phyloP scores from a whole-genome alignment of 345 rosid genomes.

The Euclidium syriacum region DNA sequence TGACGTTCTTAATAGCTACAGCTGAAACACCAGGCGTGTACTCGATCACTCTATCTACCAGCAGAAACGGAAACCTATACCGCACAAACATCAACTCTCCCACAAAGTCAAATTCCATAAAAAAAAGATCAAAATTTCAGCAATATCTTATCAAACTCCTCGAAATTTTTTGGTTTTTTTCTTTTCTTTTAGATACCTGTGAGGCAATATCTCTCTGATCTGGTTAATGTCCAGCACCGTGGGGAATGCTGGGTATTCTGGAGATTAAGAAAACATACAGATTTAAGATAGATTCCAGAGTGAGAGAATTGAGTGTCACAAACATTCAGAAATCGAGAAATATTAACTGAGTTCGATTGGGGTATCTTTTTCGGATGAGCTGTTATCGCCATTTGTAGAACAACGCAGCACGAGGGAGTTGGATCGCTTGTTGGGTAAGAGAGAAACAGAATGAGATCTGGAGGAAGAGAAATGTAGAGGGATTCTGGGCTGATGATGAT shows the following conservation, averaged over 20 bases:
- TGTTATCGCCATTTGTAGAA: constrained; percentile 17
- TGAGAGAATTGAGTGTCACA: not conserved
- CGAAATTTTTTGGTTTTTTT: not conserved
- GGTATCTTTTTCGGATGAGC: constrained; percentile 13
- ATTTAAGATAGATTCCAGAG: no score
- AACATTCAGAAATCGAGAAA: not conserved
- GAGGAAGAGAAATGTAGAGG: constrained; percentile 3
- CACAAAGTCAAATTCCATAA: no score
- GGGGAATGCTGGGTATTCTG: no score
- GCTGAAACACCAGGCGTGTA: constrained; percentile 91
- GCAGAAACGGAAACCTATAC: constrained; percentile 86
- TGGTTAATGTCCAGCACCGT: no score
- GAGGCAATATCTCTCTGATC: no score
- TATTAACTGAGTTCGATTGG: constrained; percentile 32
- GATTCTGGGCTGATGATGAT: constrained; percentile 2
- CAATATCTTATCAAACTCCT: constrained; percentile 36
- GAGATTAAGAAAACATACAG: not conserved
- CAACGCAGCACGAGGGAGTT: constrained; percentile 22
- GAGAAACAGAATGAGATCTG: constrained; percentile 22
- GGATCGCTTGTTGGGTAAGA: constrained; percentile 10
- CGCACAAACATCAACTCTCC: no score
- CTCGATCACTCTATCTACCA: constrained; percentile 98
- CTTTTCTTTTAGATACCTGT: no score
- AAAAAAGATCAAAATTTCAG: constrained; percentile 69
- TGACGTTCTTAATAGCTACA: constrained; percentile 93